phyloP scores from a whole-genome alignment of 495 filamentous ascomycete species.

The Xanthoparmelia taractica region DNA sequence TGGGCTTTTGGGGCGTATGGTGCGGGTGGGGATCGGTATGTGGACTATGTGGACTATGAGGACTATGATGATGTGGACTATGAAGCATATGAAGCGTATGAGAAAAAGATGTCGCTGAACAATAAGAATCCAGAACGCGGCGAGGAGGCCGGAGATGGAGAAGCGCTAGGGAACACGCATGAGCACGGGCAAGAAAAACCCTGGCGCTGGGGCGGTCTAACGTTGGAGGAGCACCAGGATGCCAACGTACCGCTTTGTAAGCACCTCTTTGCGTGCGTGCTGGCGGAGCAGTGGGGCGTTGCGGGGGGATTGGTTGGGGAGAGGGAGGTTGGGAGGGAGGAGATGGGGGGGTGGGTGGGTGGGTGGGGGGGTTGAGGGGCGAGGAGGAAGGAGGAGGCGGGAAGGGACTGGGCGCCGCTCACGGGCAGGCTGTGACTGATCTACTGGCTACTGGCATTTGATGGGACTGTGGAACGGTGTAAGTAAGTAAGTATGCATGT shows the following conservation, averaged over 20 bases:
- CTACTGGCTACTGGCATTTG: neutral
- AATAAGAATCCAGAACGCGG: too few species aligned
- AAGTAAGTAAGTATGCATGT: neutral
- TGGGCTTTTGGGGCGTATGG: constrained; percentile 68
- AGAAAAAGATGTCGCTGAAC: too few species aligned
- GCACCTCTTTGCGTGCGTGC: constrained; percentile 75
- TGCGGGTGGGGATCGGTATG: neutral
- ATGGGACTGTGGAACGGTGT: too few species aligned
- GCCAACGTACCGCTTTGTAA: constrained; percentile 64
- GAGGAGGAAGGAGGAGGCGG: too few species aligned
- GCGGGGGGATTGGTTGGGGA: constrained; percentile 49
- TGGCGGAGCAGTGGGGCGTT: constrained; percentile 60
- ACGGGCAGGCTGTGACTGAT: too few species aligned
- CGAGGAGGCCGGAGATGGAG: too few species aligned
- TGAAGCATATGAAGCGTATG: constrained; percentile 48
- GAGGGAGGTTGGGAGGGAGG: constrained; percentile 49
- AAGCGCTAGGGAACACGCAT: too few species aligned
- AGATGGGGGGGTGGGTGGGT: constrained; percentile 70
- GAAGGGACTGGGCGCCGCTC: neutral
- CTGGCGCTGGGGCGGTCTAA: too few species aligned
- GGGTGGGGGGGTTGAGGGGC: constrained; percentile 47
- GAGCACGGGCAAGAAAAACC: too few species aligned
- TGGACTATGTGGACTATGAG: neutral
- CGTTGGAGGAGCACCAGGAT: too few species aligned
- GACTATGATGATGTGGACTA: constrained; percentile 16